Evolutionary conservation across 2,329 filamentous ascomycete genomes (phyloP), one percentile per base, ranked within the genome.

Genomic region (Aspergillus fructus): DNA sequence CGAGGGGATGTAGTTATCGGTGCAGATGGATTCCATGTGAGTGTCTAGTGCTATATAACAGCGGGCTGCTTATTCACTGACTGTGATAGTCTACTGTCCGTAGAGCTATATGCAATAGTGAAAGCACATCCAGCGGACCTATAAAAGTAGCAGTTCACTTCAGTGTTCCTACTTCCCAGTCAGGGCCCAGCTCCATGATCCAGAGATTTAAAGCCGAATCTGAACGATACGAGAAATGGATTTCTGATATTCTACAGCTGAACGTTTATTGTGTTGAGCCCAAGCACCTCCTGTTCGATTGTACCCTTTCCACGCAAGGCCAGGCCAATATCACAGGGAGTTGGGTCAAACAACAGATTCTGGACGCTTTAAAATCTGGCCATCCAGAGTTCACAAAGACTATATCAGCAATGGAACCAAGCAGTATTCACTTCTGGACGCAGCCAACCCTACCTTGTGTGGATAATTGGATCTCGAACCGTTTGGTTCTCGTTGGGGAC

Each of bases 1-100:
- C 27, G 66, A 8, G 43, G 43, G 6, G 43, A 47, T 47, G 43
- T 47, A 6, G 43, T 47, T 30, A 17, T 47, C 27, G 43, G 43
- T 2, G 43, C 43, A 5, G 43, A 47, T 17, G 43, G 43, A 27
- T 47, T 47, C 24, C 5, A 47, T 30, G n/a, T n/a, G n/a, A n/a
- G n/a, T n/a, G n/a, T n/a, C n/a, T n/a, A n/a, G n/a, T n/a, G n/a
- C n/a, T n/a, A n/a, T n/a, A n/a, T n/a, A n/a, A n/a, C n/a, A n/a
- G n/a, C n/a, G n/a, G n/a, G n/a, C n/a, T n/a, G n/a, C n/a, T n/a
- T n/a, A n/a, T n/a, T n/a, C n/a, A n/a, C 4, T 47, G 6, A 5
- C 7, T 27, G 24, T 27, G 24, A 4, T n/a, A 47, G 43, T 47
- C 43, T 5, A 19, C 43, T 1, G 23, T 47, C 15, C 43, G 43